Percentiles rank a stretch among this genome's conserved stretches.
These are phyloP conservation scores for Taphrina sp. DNA, from an alignment of 1,139 yeast species.

Conservation along the genomic window DNA sequence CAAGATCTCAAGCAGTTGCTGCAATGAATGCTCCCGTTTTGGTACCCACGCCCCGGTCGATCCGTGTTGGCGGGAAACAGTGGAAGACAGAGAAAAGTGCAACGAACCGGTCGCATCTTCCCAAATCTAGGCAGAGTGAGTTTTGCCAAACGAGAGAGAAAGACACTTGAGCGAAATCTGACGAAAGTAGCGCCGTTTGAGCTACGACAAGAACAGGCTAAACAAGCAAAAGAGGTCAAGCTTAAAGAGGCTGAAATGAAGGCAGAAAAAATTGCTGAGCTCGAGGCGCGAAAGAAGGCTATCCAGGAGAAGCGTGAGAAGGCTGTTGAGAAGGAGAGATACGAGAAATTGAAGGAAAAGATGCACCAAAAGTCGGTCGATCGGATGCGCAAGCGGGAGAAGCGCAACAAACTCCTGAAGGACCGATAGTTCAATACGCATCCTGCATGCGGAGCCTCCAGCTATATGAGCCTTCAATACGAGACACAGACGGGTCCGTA, in stretches of 20 bases:
- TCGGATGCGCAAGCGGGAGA: conserved; percentile 25
- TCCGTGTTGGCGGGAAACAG: conserved; percentile 27
- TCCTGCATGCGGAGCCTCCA: too few species aligned
- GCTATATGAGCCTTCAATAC: too few species aligned
- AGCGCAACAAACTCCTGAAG: conserved; percentile 29
- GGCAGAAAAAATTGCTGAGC: conserved; percentile 19
- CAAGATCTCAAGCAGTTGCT: conserved; percentile 23
- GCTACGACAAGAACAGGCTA: conserved; percentile 23
- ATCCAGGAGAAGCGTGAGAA: conserved; percentile 27
- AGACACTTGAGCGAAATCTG: background rate
- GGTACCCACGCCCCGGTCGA: conserved; percentile 3
- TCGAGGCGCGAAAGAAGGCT: conserved; percentile 27
- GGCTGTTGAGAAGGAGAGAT: conserved; percentile 30
- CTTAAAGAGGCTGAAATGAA: conserved; percentile 25
- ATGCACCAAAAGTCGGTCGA: conserved; percentile 32
- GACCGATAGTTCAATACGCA: conserved; percentile 13
- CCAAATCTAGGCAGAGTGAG: conserved; percentile 18
- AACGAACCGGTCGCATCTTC: conserved; percentile 25
- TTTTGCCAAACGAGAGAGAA: background rate
- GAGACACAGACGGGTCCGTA: too few species aligned
- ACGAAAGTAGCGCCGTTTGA: conserved; percentile 6
- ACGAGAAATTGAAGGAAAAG: conserved; percentile 29
- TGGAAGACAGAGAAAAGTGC: conserved; percentile 25
- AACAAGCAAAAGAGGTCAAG: conserved; percentile 18
- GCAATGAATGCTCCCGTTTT: conserved; percentile 14